phyloP scores from a whole-genome alignment of 331 rosid genomes.

The Rhamnella rubrinervis region DNA sequence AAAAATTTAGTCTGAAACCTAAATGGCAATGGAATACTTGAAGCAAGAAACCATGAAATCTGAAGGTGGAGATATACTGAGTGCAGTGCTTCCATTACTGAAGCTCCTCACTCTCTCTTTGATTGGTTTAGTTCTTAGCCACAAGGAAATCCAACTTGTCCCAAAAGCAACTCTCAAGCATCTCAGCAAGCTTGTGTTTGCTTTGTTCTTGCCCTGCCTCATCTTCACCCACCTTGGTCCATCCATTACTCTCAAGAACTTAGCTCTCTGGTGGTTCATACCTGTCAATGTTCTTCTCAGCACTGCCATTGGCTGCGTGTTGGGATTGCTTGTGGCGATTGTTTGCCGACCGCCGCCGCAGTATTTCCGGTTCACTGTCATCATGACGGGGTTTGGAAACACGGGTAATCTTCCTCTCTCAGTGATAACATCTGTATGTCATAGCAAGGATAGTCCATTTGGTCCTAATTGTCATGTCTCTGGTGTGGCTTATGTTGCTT shows the following conservation, averaged over 20 bases:
- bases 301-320: conserved; percentile 37
- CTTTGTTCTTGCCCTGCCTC: conserved; percentile 43
- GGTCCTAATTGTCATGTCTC: conserved; percentile 27
- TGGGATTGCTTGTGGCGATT: conserved; percentile 35
- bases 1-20: too few species aligned
- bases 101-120: conserved; percentile 22
- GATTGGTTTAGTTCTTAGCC: conserved; percentile 37
- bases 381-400: conserved; percentile 45
- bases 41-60: conserved; percentile 3
- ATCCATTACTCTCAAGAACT: conserved; percentile 21
- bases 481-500: conserved; percentile 42
- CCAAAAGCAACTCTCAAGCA: conserved; percentile 38
- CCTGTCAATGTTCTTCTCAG: conserved; percentile 46
- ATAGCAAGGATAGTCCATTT: conserved; percentile 28
- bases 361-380: conserved; percentile 38
- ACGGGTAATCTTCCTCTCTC: conserved; percentile 52
- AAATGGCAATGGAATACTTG: too few species aligned
- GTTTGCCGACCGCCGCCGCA: conserved; percentile 44
- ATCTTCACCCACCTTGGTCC: conserved; percentile 46
- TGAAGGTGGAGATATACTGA: background rate
- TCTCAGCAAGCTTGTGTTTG: conserved; percentile 45
- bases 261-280: conserved; percentile 45
- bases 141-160: conserved; percentile 33
- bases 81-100: conserved; percentile 30
- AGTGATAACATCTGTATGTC: conserved; percentile 37